Evolutionary conservation across 805 yeast genomes (phyloP).

Genomic region (Tetrapisispora pingtungensis): DNA sequence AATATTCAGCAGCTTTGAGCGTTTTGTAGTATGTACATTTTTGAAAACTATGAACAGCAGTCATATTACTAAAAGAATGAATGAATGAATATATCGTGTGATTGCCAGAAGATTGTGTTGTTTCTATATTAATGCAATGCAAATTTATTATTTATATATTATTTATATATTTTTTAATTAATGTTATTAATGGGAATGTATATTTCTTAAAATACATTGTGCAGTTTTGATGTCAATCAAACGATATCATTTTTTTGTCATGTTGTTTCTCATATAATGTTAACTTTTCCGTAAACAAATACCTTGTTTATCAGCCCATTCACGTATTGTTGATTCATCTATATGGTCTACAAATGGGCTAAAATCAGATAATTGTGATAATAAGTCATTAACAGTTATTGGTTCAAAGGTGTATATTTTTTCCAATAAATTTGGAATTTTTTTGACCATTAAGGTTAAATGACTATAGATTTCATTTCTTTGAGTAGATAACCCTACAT

Average conservation of each 20-base stretch:
- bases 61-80: too few species aligned
- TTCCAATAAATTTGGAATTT: conserved; percentile 17
- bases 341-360: conserved; percentile 23
- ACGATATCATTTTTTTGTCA: too few species aligned
- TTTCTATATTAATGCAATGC: background rate
- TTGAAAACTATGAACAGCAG: too few species aligned
- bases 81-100: too few species aligned
- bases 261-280: too few species aligned
- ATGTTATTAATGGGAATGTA: background rate
- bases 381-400: conserved; percentile 13
- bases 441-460: conserved; percentile 14
- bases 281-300: conserved; percentile 15
- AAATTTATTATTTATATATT: background rate
- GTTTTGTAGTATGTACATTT: too few species aligned
- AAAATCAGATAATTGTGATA: conserved; percentile 10
- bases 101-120: too few species aligned
- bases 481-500: conserved; percentile 7
- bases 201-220: too few species aligned
- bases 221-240: too few species aligned
- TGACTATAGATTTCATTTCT: conserved; percentile 14
- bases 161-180: background rate
- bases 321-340: conserved; percentile 22
- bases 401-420: conserved; percentile 25
- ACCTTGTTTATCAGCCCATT: conserved; percentile 28
- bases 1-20: too few species aligned